Evolutionary conservation across 2,329 filamentous ascomycete genomes (phyloP), one percentile per base, ranked within the genome.

Genomic region (Aureobasidium zeae): DNA sequence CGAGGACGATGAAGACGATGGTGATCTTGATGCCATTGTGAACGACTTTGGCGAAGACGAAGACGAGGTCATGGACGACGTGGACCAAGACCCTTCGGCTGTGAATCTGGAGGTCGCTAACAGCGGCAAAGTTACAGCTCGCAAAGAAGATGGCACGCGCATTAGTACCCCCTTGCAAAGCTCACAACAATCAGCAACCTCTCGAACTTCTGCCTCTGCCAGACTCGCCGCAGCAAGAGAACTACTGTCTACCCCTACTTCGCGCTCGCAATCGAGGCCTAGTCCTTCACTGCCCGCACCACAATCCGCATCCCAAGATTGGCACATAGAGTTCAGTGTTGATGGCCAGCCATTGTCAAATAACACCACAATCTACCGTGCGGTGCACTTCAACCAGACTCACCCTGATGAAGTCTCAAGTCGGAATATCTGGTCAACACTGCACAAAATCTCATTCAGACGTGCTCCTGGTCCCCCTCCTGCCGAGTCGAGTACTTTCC

Each of bases 311-410:
- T 86, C 88, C 1, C 83, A 93, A 57, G 88, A 96, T 57, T 98
- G 91, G 91, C 89, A 98, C 56, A 87, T 98, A 48, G 86, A 96
- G 57, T 98, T 98, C 64, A 88, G 78, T 52, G 75, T 96, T 37
- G 83, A 93, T 51, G 83, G 76, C 42, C 86, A 87, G 60, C 74
- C 83, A 1, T 83, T 98, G 47, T 73, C 84, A 0, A 91, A 88
- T 53, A 88, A 96, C 55, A 95, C 86, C 1, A 98, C 91, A 0
- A 89, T 98, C 45, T 98, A 96, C 57, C 82, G 89, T 35, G 91
- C 91, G 22, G 86, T 96, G 7, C 86, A 95, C 57, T 83, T 78
- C 57, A 77, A 73, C 66, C 71, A 76, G 47, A 63, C 70, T 11
- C 66, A 73, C 36, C 59, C 72, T 9, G 76, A 83, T 15, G 86